Conservation (phyloP, 1,284 basidiomycete species). For the Trichosporon ovoides region DNA sequence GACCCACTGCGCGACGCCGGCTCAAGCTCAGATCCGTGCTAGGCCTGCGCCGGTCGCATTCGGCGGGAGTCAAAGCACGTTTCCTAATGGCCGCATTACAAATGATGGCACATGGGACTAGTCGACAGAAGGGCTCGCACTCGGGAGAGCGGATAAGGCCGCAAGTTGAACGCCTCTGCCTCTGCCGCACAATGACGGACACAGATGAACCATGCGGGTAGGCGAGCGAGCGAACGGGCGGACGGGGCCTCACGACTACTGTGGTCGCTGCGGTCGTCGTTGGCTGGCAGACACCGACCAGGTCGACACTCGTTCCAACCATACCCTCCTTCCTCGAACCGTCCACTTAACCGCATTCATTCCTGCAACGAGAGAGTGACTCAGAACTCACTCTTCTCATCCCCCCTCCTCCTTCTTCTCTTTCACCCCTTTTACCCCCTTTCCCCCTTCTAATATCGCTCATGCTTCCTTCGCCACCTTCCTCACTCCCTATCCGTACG, state of each 20-base stretch:
- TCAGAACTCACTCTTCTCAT: background rate
- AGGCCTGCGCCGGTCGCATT: too few species aligned
- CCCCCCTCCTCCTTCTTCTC: too few species aligned
- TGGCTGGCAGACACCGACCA: background rate
- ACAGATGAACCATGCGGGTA: background rate
- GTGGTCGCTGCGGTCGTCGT: background rate
- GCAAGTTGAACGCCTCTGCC: too few species aligned
- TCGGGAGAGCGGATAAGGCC: background rate
- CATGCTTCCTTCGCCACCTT: constrained; percentile 1
- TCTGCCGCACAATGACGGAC: background rate
- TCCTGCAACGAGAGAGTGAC: background rate
- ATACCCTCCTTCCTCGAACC: constrained; percentile 1
- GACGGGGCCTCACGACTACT: too few species aligned
- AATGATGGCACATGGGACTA: too few species aligned
- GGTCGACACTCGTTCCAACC: background rate
- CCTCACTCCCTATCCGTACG: background rate
- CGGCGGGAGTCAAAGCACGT: too few species aligned
- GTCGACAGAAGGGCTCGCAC: too few species aligned
- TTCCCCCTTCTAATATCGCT: background rate
- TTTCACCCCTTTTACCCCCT: background rate
- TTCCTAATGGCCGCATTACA: too few species aligned
- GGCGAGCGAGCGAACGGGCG: background rate
- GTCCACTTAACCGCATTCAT: constrained; percentile 2
- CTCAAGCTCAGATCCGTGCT: too few species aligned
- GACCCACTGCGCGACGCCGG: too few species aligned